Percentiles rank a stretch among this genome's conserved stretches.
phyloP scores from a whole-genome alignment of 169 alveolate genomes.

The Plasmodium coatneyi region DNA sequence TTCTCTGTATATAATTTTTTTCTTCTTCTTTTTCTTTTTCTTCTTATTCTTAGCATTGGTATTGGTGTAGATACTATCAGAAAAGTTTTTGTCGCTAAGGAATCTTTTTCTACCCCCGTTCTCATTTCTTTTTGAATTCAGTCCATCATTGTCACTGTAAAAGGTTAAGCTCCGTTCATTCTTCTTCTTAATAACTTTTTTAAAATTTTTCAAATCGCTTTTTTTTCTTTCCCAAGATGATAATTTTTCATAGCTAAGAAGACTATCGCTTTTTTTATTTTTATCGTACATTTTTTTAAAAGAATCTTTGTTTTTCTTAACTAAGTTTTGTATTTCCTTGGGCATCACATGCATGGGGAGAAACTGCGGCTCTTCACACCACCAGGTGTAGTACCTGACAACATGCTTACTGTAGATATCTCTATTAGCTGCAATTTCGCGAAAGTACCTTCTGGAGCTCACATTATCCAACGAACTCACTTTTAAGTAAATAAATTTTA shows the following conservation, averaged over 20 bases:
- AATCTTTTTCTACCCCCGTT: background rate
- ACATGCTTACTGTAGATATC: conserved; percentile 91
- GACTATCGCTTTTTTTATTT: conserved; percentile 23
- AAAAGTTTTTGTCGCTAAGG: conserved; percentile 42
- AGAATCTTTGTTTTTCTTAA: conserved; percentile 80
- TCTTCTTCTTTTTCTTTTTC: conserved; percentile 33
- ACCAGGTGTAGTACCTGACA: conserved; percentile 93
- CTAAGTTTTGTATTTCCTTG: conserved; percentile 82
- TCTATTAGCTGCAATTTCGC: conserved; percentile 92
- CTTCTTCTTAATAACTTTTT: conserved; percentile 68
- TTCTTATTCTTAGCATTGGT: conserved; percentile 21
- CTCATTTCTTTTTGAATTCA: conserved; percentile 14
- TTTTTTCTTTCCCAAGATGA: conserved; percentile 72
- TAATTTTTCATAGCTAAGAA: conserved; percentile 37
- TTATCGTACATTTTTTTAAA: conserved; percentile 44
- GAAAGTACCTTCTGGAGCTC: conserved; percentile 87
- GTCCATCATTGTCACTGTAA: conserved; percentile 65
- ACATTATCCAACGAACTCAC: conserved; percentile 88
- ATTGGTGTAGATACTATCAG: conserved; percentile 19
- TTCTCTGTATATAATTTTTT: conserved; percentile 39
- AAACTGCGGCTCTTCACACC: conserved; percentile 94
- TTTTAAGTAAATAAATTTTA: conserved; percentile 86
- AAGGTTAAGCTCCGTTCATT: conserved; percentile 25
- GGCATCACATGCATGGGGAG: conserved; percentile 85
- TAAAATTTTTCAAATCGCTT: conserved; percentile 45